These are phyloP conservation scores for Nakazawaea molendinolei DNA, from an alignment of 805 yeast species.

Conservation along the genomic window DNA sequence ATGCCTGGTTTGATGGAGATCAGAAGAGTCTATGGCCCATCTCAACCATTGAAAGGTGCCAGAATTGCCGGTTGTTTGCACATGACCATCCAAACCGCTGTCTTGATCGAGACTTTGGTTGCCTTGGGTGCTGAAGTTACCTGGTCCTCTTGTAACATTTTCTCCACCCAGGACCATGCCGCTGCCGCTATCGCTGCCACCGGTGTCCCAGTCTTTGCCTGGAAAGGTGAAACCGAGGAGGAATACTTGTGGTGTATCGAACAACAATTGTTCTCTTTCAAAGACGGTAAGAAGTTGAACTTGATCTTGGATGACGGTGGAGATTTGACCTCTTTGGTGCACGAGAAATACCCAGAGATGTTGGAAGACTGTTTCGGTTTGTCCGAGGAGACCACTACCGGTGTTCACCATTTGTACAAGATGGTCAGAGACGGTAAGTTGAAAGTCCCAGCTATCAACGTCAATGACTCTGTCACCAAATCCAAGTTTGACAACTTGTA, in stretches of 20 bases:
- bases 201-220: slow-evolving; percentile 98
- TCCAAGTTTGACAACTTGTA: slow-evolving; percentile 98
- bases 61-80: slow-evolving; percentile 98
- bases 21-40: slow-evolving; percentile 84
- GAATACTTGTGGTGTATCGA: slow-evolving; percentile 99
- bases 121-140: slow-evolving; percentile 99
- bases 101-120: slow-evolving; percentile 91
- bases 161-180: slow-evolving; percentile 99
- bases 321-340: slow-evolving; percentile 93
- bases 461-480: slow-evolving; percentile 97
- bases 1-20: slow-evolving; percentile 99
- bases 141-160: slow-evolving; percentile 99
- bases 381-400: slow-evolving; percentile 99
- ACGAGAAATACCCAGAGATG: slow-evolving; percentile 97
- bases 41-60: slow-evolving; percentile 96
- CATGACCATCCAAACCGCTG: slow-evolving; percentile 99
- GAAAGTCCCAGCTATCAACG: slow-evolving; percentile 99
- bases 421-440: slow-evolving; percentile 81
- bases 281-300: slow-evolving; percentile 91
- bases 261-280: slow-evolving; percentile 97
- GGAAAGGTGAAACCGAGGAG: slow-evolving; percentile 99
- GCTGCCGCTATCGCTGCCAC: slow-evolving; percentile 99
- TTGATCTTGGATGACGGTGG: slow-evolving; percentile 99
- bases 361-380: slow-evolving; percentile 91
- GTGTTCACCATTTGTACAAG: slow-evolving; percentile 98